Conservation (phyloP, 1,139 yeast genomes). For the Meyerozyma guilliermondii region DNA sequence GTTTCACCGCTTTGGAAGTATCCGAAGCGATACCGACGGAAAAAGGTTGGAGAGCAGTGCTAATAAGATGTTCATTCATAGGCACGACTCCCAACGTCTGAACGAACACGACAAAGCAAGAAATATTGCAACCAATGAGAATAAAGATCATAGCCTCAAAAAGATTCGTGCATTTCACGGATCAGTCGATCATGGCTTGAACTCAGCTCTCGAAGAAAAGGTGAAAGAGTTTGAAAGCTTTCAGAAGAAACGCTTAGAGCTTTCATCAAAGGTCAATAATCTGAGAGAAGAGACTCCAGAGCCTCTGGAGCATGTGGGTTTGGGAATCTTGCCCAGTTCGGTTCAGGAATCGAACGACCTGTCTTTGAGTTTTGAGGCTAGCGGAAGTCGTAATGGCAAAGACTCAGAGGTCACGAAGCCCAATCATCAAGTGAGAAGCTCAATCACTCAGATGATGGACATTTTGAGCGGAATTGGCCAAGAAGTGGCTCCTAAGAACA, state of each 20-base stretch:
- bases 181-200: constrained; percentile 27
- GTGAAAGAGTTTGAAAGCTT: constrained; percentile 14
- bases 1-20: constrained; percentile 15
- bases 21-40: constrained; percentile 3
- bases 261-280: neutral
- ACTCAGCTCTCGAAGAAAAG: constrained; percentile 13
- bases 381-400: neutral
- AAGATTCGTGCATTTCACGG: constrained; percentile 18
- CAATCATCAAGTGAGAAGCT: constrained; percentile 7
- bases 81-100: constrained; percentile 4
- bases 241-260: neutral
- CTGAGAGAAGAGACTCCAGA: neutral
- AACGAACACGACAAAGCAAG: neutral
- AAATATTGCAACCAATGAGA: neutral
- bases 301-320: neutral
- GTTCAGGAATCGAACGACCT: neutral
- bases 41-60: constrained; percentile 2
- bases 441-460: constrained; percentile 16
- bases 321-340: constrained; percentile 1
- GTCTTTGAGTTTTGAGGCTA: neutral
- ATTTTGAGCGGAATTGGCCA: constrained; percentile 14
- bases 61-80: constrained; percentile 17
- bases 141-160: neutral
- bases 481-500: constrained; percentile 9
- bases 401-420: neutral